phyloP scores from a whole-genome alignment of 2,329 filamentous ascomycete species.

The Magnaporthiopsis poae region DNA sequence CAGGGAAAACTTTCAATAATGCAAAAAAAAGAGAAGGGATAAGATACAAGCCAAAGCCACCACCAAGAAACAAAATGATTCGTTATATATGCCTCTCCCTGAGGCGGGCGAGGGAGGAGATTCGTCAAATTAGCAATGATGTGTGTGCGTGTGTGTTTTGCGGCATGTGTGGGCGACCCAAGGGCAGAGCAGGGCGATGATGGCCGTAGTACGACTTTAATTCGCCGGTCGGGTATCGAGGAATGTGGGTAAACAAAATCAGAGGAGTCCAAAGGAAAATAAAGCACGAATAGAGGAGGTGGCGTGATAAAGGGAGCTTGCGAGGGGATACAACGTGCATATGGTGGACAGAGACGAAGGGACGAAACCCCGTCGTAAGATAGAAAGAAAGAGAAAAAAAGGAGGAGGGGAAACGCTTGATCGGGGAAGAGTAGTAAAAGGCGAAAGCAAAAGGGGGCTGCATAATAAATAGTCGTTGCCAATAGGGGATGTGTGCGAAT shows the following conservation, averaged over 20 bases:
- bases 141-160: not conserved
- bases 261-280: not conserved
- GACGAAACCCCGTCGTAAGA: not conserved
- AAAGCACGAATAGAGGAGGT: not conserved
- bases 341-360: not conserved
- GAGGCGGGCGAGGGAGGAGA: not conserved
- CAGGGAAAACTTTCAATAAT: not conserved
- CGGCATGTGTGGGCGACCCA: not conserved
- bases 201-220: not conserved
- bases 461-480: not conserved
- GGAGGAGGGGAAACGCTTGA: no score
- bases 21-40: not conserved
- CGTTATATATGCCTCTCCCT: not conserved
- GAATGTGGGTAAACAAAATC: not conserved
- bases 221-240: not conserved
- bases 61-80: not conserved
- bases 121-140: not conserved
- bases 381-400: not conserved
- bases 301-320: not conserved
- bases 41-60: not conserved
- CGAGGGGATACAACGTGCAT: not conserved
- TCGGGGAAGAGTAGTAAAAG: no score
- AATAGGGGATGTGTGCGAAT: not conserved
- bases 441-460: not conserved
- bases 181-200: not conserved